Percentiles rank a stretch among this genome's conserved stretches.
phyloP scores from a whole-genome alignment of 202 grass and related monocot species.

The Setaria viridis region DNA sequence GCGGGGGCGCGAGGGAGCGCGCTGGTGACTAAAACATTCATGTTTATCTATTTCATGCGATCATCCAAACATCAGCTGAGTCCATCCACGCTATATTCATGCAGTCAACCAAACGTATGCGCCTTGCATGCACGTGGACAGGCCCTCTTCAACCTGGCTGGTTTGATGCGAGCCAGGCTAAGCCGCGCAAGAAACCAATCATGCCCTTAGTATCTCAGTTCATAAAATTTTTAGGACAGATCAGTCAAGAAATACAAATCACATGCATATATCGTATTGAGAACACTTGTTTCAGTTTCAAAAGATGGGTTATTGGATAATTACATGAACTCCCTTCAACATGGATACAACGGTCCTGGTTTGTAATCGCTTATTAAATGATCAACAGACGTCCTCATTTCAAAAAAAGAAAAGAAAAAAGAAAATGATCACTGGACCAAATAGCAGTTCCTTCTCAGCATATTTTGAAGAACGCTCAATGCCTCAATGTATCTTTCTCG shows the following conservation, averaged over 20 bases:
- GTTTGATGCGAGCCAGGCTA: too few species aligned
- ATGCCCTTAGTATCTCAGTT: background rate
- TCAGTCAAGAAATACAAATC: slow-evolving; percentile 21
- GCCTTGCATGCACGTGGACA: too few species aligned
- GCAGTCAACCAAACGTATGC: too few species aligned
- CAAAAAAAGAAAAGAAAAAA: background rate
- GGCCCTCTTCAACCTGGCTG: too few species aligned
- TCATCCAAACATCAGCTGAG: too few species aligned
- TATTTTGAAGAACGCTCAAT: background rate
- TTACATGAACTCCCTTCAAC: slow-evolving; percentile 9
- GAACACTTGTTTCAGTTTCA: background rate
- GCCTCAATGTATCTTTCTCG: background rate
- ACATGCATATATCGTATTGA: slow-evolving; percentile 7
- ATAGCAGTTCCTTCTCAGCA: background rate
- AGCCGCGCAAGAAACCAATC: too few species aligned
- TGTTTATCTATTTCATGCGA: too few species aligned
- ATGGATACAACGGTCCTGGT: background rate
- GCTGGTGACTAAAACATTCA: too few species aligned
- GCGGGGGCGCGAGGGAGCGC: too few species aligned
- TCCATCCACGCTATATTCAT: too few species aligned
- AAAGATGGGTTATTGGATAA: slow-evolving; percentile 7
- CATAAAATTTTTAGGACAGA: background rate
- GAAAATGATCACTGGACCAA: slow-evolving; percentile 10
- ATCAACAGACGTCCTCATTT: background rate
- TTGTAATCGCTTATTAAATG: background rate